Base-by-base conservation (phyloP, 192 early-diverging fungal genomes). In the Rhizophagus sp. region DNA sequence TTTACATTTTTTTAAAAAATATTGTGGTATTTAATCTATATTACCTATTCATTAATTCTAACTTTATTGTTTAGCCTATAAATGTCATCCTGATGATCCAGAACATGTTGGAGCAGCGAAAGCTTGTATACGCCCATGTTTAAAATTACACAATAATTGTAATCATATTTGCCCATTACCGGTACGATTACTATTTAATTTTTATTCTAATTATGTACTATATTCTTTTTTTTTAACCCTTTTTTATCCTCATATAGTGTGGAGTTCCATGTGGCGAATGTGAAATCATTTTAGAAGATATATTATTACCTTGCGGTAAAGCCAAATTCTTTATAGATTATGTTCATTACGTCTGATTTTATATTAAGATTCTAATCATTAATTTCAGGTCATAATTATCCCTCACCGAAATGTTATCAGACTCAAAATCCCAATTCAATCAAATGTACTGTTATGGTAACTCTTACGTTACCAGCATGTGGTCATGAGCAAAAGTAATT, bases 21-120 rank as follows among this genome's bases (percentile, higher is more conserved):
- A 36, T 17, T 2, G 13, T 52, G 4, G 39, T 41, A 41, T 7
- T 41, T 41, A 41, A 41, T 41, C 39, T 6, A 41, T 19, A 19
- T 52, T 17, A 1, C 3, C 13, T 52, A 52, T 52, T 17, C 17
- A 15, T 57, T 57, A 6, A 57, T 57, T 57, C 17, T 7, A 47
- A 57, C 52, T 57, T 57, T 22, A 22, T 22, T n/a, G 17, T 57
- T 47, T 57, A 57, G 52, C 52, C 1, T 68, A 68, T 36, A 68
- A 68, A 19, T 68, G 90, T 62, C 90, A 91, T 73, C 83, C 90
- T 4, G 89, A 90, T 72, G 83, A 86, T 67, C 36, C 25, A 22
- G 30, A 34, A 10, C 36, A 39, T 27, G 24, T 69, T 69, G 67
- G 27, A 39, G 36, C 30, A 13, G 67, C 67, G 22, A 69, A 39